phyloP scores from a whole-genome alignment of 2,329 filamentous ascomycete genomes.

The Aspergillus japonicus region DNA sequence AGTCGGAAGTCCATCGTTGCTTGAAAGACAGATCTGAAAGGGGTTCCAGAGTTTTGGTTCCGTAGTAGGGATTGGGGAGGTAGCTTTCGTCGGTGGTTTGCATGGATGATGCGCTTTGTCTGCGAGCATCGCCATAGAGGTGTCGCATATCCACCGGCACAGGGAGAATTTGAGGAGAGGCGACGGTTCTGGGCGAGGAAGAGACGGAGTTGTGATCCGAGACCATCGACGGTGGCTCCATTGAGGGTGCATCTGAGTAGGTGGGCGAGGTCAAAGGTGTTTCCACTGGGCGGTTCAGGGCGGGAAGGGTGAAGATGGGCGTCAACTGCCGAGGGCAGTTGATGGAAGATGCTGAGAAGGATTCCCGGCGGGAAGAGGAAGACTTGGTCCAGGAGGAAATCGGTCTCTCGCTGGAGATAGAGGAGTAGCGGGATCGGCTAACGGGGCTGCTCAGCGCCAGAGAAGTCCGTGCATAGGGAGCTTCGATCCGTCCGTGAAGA shows the following conservation, averaged over 20 bases:
- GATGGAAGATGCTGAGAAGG: slow-evolving; percentile 21
- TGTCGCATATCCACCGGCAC: slow-evolving; percentile 47
- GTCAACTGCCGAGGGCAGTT: slow-evolving; percentile 32
- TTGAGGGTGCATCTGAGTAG: slow-evolving; percentile 58
- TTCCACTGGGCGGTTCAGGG: slow-evolving; percentile 47
- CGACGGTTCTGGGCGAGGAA: slow-evolving; percentile 55
- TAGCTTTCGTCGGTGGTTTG: slow-evolving; percentile 26
- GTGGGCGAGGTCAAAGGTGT: slow-evolving; percentile 64
- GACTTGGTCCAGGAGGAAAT: slow-evolving; percentile 23
- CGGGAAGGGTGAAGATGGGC: slow-evolving; percentile 40
- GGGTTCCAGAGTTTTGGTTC: slow-evolving; percentile 21
- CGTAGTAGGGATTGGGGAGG: slow-evolving; percentile 21
- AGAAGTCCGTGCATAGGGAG: slow-evolving; percentile 38
- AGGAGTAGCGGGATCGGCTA: slow-evolving; percentile 29
- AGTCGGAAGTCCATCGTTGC: slow-evolving; percentile 29
- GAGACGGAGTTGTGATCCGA: slow-evolving; percentile 67
- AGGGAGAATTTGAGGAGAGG: slow-evolving; percentile 43
- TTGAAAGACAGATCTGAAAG: slow-evolving; percentile 28
- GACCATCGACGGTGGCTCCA: slow-evolving; percentile 67
- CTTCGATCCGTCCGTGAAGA: slow-evolving; percentile 38
- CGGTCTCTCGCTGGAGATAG: slow-evolving; percentile 23
- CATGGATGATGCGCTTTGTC: slow-evolving; percentile 29
- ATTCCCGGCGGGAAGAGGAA: slow-evolving; percentile 25
- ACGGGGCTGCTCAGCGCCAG: slow-evolving; percentile 27
- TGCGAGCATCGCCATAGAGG: slow-evolving; percentile 33